Conservation (phyloP, 2,329 filamentous ascomycete genomes). For the Epichloe elymi region DNA sequence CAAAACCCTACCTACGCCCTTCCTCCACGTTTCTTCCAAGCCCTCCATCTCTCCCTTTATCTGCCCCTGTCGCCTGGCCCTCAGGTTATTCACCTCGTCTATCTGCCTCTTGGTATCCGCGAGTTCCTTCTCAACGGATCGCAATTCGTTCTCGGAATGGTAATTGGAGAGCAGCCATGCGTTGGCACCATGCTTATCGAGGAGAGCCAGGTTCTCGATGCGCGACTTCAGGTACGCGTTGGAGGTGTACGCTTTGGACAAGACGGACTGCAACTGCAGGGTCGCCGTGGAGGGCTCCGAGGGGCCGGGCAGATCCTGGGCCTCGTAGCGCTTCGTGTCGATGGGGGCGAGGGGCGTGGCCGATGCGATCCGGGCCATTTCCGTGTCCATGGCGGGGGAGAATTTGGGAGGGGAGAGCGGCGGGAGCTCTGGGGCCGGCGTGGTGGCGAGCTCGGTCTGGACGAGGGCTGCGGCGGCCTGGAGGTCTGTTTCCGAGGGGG, state of each 20-base stretch:
- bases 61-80: conserved; percentile 57
- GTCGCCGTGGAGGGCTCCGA: conserved; percentile 8
- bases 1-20: conserved; percentile 63
- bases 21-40: conserved; percentile 68
- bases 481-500: conserved; percentile 51
- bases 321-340: conserved; percentile 73
- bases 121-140: conserved; percentile 60
- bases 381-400: not conserved
- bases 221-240: conserved; percentile 40
- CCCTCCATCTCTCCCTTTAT: conserved; percentile 59
- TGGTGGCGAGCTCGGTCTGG: conserved; percentile 37
- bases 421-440: not conserved
- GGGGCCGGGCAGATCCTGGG: conserved; percentile 38
- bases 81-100: conserved; percentile 57
- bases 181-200: conserved; percentile 75
- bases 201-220: conserved; percentile 48
- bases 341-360: conserved; percentile 36
- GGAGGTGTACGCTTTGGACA: conserved; percentile 39
- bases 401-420: not conserved
- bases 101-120: conserved; percentile 52
- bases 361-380: conserved; percentile 38
- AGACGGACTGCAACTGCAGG: conserved; percentile 55
- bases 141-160: conserved; percentile 56
- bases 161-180: conserved; percentile 83
- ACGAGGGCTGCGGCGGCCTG: conserved; percentile 58